Evolutionary conservation across 1,284 basidiomycete genomes (phyloP).

Genomic region (Ustilago bromivora): DNA sequence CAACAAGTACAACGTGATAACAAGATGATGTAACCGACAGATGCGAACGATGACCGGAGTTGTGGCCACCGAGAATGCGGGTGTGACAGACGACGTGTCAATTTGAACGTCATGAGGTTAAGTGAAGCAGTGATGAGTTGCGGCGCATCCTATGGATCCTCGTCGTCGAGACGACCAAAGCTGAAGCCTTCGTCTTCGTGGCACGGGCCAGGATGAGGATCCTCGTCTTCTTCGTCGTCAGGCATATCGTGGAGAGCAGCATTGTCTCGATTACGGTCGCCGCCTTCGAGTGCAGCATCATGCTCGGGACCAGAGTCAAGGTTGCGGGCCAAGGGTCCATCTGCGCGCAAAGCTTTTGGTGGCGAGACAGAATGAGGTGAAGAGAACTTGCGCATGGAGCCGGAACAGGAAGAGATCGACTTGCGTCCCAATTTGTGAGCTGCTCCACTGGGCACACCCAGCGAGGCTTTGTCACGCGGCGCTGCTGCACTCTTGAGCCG

Average conservation of each 20-base stretch:
- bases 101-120: not conserved
- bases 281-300: conserved; percentile 41
- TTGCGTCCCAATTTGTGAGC: conserved; percentile 48
- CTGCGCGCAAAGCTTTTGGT: conserved; percentile 32
- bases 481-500: conserved; percentile 23
- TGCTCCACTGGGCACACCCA: conserved; percentile 44
- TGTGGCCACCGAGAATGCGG: no score
- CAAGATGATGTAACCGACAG: not conserved
- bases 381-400: conserved; percentile 42
- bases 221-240: conserved; percentile 32
- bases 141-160: conserved; percentile 19
- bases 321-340: conserved; percentile 39
- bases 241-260: conserved; percentile 18
- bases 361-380: conserved; percentile 35
- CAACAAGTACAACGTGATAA: not conserved
- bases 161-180: conserved; percentile 36
- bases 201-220: conserved; percentile 33
- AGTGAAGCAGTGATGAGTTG: not conserved
- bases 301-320: conserved; percentile 31
- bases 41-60: not conserved
- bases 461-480: conserved; percentile 32
- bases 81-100: not conserved
- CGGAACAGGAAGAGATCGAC: conserved; percentile 50
- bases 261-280: conserved; percentile 42
- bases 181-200: conserved; percentile 40